Evolutionary conservation across 116 monocot species (phyloP), one percentile per base, ranked within the genome.

Genomic region (Papilionanthe hybrid): DNA sequence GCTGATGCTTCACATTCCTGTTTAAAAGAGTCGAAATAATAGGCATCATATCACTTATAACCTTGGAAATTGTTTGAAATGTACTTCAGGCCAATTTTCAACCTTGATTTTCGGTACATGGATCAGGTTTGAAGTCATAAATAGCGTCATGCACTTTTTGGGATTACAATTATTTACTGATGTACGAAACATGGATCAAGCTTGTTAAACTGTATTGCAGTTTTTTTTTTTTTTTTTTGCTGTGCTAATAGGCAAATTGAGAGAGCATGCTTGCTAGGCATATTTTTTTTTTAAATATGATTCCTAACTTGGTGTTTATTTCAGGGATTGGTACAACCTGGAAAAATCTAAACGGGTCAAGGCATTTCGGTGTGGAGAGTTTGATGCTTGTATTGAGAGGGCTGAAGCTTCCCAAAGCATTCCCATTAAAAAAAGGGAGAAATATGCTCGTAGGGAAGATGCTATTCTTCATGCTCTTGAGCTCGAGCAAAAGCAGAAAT

Each of bases 401-500:
- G 95, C 90, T 44, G 93, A 95, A 86, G 88, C 91, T 76, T 83
- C 91, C 9, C 88, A 86, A 5, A 89, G 90, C 9, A 80, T 82
- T 82, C 89, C 89, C n/a, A 93, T 91, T 78, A 89, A 89, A 83
- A 95, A 95, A 83, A 83, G 93, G 58, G 95, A 95, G 88, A 95
- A 95, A 82, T 95, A 95, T 79, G 95, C 95, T 25, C 91, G 93
- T n/a, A 82, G 95, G 77, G 95, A 95, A 74, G 93, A 95, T 84
- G 95, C 95, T 79, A 95, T 95, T 82, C 93, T 95, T 73, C 95
- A 95, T 83, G 95, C 95, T 50, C 86, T 95, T 71, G 95, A 95
- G 85, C 87, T 95, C 66, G 95, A 95, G 71, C 88, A 76, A 53
- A 80, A 86, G 41, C 88, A 87, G 49, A 77, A 90, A 72, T 53